These are phyloP conservation scores for Dimocarpus longan DNA, from an alignment of 345 rosid species.

Conservation along the genomic window DNA sequence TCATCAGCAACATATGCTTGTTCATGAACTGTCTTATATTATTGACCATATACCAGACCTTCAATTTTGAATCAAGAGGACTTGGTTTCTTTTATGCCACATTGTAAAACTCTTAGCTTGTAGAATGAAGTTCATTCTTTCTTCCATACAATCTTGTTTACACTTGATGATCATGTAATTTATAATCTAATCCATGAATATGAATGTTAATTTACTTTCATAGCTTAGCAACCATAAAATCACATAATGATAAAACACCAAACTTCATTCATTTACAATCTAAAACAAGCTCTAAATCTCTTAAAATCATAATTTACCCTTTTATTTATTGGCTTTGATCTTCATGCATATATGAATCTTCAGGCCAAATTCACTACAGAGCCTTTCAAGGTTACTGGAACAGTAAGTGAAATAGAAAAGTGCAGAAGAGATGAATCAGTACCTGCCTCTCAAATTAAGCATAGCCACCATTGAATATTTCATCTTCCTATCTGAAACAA, in stretches of 20 bases:
- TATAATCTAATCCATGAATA: background rate
- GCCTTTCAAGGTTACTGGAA: background rate
- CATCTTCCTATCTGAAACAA: background rate
- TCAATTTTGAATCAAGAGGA: background rate
- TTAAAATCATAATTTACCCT: too few relatives aligned
- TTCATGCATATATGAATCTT: background rate
- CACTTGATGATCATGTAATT: background rate
- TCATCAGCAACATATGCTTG: background rate
- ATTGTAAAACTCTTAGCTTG: background rate
- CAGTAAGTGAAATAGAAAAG: background rate
- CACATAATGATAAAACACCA: too few relatives aligned
- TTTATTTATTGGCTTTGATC: background rate
- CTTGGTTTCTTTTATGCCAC: background rate
- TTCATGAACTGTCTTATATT: background rate
- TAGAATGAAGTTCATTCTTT: background rate
- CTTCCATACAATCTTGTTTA: background rate
- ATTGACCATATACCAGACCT: background rate
- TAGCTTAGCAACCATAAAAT: background rate
- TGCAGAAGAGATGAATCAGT: background rate
- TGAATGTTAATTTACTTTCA: conserved; percentile 1
- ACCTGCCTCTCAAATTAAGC: conserved; percentile 5
- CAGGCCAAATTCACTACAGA: background rate
- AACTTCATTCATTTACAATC: background rate
- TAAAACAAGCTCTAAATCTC: too few relatives aligned
- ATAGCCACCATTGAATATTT: background rate